Evolutionary conservation across 495 filamentous ascomycete species (phyloP), one percentile per base, ranked within the genome.

Genomic region (Neurospora sp.): DNA sequence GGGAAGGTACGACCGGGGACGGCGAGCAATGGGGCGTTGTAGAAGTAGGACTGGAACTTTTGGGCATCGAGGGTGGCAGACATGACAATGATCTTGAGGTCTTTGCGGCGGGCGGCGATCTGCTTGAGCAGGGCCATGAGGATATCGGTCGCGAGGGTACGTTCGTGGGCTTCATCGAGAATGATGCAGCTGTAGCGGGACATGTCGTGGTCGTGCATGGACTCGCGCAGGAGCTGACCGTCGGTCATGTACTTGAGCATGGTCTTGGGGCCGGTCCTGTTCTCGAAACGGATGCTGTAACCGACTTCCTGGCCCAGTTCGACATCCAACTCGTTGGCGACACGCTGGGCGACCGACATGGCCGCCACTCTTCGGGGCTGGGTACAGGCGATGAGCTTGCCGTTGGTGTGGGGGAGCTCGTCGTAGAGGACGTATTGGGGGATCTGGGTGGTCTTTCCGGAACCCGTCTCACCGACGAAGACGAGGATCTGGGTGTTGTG

Each of bases 221-320:
- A 94, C 84, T 99, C 96, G 75, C 96, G 87, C 79, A 98, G 84
- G 75, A 99, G 89, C 96, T 98, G 98, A 89, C 96, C 96, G 80
- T 99, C 96, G 39, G 96, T 99, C 96, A 99, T 98, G 84, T 99
- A 99, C 84, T 98, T 99, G 69, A 99, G 84, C 45, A 98, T 87
- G 9, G 96, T 99, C 82, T 93, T 97, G 70, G 89, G 87, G 59
- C 93, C 87, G 0, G 96, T 98, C 83, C 90, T 93, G 81, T 99
- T 96, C 81, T 98, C 96, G 82, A 99, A 99, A 83, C 96, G 94
- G 77, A 99, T 98, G 81, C 92, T 98, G 85, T 98, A 99, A 81
- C 96, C 96, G 71, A 99, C 94, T 80, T 99, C 96, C 73, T 98
- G 91, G 65, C 96, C 96, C 37, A 99, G 85, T 20, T 87, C 88